Evolutionary conservation across 2,329 filamentous ascomycete species (phyloP).

Genomic region (Xylaria sp.): DNA sequence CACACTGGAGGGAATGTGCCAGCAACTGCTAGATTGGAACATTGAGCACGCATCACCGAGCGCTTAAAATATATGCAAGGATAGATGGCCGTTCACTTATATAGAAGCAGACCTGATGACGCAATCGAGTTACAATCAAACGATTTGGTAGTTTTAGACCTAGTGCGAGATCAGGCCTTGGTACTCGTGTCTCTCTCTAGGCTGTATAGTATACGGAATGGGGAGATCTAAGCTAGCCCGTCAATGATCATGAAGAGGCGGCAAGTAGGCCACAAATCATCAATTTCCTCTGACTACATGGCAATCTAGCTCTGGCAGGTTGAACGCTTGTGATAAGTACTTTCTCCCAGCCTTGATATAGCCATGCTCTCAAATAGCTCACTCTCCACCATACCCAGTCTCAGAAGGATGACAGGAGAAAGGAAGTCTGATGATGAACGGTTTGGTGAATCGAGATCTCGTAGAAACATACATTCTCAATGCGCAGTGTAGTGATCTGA

Average conservation of each 20-base stretch:
- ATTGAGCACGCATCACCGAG: constrained; percentile 28
- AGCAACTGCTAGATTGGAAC: constrained; percentile 50
- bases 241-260: too few relatives aligned
- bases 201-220: too few relatives aligned
- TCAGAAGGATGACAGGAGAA: background rate
- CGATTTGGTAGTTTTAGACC: background rate
- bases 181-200: too few relatives aligned
- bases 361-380: background rate
- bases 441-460: background rate
- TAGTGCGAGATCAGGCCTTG: too few relatives aligned
- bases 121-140: background rate
- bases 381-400: background rate
- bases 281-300: too few relatives aligned
- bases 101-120: background rate
- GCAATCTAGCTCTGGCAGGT: background rate
- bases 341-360: too few relatives aligned
- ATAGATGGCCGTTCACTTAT: background rate
- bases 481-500: background rate
- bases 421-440: background rate
- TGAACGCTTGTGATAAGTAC: background rate
- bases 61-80: background rate
- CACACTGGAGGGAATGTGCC: constrained; percentile 49
- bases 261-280: too few relatives aligned
- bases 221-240: too few relatives aligned
- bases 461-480: background rate